phyloP scores from a whole-genome alignment of 306 rosid genomes.

The Cercis canadensis region DNA sequence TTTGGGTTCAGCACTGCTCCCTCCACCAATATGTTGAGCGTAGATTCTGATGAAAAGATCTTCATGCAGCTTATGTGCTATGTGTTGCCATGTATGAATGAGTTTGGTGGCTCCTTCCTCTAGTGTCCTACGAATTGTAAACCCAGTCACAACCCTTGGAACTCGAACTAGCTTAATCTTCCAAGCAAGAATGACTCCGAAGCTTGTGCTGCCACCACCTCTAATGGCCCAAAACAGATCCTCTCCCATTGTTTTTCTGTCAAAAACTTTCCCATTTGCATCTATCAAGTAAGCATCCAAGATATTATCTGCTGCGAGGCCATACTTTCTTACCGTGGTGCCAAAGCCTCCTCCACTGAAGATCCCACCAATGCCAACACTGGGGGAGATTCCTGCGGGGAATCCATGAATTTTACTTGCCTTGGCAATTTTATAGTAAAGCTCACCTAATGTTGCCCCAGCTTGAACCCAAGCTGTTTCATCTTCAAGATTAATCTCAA shows the following conservation, averaged over 20 bases:
- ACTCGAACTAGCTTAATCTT: constrained; percentile 41
- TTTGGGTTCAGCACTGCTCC: not conserved
- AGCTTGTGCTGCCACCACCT: constrained; percentile 53
- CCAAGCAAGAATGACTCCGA: constrained; percentile 44
- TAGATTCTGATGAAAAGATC: constrained; percentile 45
- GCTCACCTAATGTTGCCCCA: constrained; percentile 49
- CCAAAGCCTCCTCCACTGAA: constrained; percentile 48
- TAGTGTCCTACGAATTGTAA: constrained; percentile 29
- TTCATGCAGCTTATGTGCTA: constrained; percentile 17
- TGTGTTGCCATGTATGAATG: not conserved
- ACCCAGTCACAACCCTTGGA: constrained; percentile 30
- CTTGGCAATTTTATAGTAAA: constrained; percentile 36
- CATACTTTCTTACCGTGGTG: constrained; percentile 39
- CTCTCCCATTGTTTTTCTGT: constrained; percentile 44
- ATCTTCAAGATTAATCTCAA: too few relatives aligned
- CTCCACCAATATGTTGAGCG: constrained; percentile 17
- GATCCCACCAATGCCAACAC: constrained; percentile 49
- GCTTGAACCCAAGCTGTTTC: constrained; percentile 50
- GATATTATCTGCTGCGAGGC: constrained; percentile 43
- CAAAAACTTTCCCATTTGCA: constrained; percentile 34
- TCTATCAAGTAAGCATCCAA: constrained; percentile 40
- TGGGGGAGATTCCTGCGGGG: constrained; percentile 45
- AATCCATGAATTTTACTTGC: constrained; percentile 36
- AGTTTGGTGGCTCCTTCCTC: constrained; percentile 24
- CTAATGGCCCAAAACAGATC: constrained; percentile 51